Percentiles rank a stretch among this genome's conserved stretches.
Evolutionary conservation across 1,284 basidiomycete genomes (phyloP).

Genomic region (Rhodotorula sp.): DNA sequence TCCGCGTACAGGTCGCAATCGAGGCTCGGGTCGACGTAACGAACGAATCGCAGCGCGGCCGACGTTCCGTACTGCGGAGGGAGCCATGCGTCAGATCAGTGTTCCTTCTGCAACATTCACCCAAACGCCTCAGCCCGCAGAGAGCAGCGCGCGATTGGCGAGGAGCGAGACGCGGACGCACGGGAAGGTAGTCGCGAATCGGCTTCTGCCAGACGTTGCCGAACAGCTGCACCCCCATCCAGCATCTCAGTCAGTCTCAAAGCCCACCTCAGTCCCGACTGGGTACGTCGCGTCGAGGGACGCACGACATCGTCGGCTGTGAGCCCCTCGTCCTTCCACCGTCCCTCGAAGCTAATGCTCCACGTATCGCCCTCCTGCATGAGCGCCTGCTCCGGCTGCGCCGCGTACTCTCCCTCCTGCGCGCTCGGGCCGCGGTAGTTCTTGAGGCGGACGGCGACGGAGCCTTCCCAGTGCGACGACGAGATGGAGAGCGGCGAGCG

Average conservation of each 20-base stretch:
- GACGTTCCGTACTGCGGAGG: slow-evolving; percentile 33
- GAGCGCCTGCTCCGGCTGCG: slow-evolving; percentile 11
- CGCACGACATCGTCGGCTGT: slow-evolving; percentile 31
- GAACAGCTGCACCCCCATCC: no score
- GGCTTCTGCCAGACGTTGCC: slow-evolving; percentile 41
- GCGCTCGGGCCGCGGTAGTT: slow-evolving; percentile 22
- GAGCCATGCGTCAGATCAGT: neutral
- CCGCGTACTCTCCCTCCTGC: slow-evolving; percentile 1
- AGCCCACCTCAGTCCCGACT: neutral
- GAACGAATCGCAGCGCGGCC: slow-evolving; percentile 43
- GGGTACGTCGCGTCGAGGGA: neutral
- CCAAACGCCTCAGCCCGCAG: no score
- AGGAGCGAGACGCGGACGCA: neutral
- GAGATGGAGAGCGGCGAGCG: neutral
- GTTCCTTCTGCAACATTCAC: neutral
- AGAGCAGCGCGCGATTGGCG: neutral
- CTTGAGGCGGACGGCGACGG: slow-evolving; percentile 21
- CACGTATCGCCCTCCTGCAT: slow-evolving; percentile 30
- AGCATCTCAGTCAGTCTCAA: neutral
- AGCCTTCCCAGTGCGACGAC: slow-evolving; percentile 3
- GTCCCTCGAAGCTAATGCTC: slow-evolving; percentile 30
- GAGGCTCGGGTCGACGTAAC: slow-evolving; percentile 44
- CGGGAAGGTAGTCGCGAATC: slow-evolving; percentile 32
- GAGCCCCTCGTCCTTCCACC: slow-evolving; percentile 14
- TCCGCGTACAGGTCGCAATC: slow-evolving; percentile 45